Evolutionary conservation across 108 stramenopile genomes (phyloP).

Genomic region (Ochromonas danica): DNA sequence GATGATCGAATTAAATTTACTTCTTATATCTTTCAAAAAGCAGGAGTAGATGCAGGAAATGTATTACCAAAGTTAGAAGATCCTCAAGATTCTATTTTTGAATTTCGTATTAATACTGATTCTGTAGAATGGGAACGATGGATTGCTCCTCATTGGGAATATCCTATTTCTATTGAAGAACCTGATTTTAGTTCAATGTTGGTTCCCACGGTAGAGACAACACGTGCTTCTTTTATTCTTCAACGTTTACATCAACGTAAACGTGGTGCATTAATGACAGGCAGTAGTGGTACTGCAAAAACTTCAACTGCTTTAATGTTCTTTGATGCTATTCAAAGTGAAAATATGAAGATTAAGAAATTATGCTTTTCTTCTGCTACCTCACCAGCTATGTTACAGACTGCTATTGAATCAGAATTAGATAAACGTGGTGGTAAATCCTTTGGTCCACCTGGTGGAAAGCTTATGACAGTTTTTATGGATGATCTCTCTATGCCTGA

Average conservation of each 20-base stretch:
- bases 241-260: background rate
- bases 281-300: conserved; percentile 62
- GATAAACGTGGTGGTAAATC: conserved; percentile 66
- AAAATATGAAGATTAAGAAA: conserved; percentile 40
- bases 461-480: conserved; percentile 58
- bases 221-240: conserved; percentile 31
- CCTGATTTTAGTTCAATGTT: conserved; percentile 49
- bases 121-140: conserved; percentile 53
- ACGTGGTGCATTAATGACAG: conserved; percentile 42
- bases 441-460: conserved; percentile 54
- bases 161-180: conserved; percentile 27
- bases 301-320: conserved; percentile 61
- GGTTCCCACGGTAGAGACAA: conserved; percentile 54
- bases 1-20: conserved; percentile 46
- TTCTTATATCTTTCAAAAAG: conserved; percentile 35
- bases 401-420: conserved; percentile 55
- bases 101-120: conserved; percentile 38
- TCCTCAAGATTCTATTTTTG: conserved; percentile 41
- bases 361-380: conserved; percentile 55
- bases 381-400: conserved; percentile 48
- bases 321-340: conserved; percentile 24
- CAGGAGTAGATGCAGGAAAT: background rate
- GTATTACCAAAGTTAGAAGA: background rate
- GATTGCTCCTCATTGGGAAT: conserved; percentile 43
- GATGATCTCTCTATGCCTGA: conserved; percentile 59